Evolutionary conservation across 2,329 filamentous ascomycete species (phyloP), one percentile per base, ranked within the genome.

Genomic region (Trichoderma guizhouense): DNA sequence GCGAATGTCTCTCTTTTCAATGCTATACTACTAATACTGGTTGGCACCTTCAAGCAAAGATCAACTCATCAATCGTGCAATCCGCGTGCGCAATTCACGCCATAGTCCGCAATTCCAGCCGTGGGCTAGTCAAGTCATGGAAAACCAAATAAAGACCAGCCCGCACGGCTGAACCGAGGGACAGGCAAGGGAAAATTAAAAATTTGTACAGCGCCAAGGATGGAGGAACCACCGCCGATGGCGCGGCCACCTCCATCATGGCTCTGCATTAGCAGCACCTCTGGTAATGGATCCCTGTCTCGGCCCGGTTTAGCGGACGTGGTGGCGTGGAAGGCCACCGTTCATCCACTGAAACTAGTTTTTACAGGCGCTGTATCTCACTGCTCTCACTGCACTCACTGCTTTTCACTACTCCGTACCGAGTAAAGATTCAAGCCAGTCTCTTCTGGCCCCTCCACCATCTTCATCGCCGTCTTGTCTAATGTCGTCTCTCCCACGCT

Each of bases 251-350:
- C 28, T 28, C 34, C 34, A 32, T 14, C 30, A 7, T 15, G 18
- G 12, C 39, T 51, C 28, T 34, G 14, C n/a, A n/a, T 24, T 30
- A 39, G 36, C 34, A 36, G 34, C 5, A 34, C 30, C 11, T 36
- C 34, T 15, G 14, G 34, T 15, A 36, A 36, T 36, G 14, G 34
- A 39, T 18, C 36, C 39, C 18, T 61, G 55, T 69, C 36, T 61
- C 34, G 66, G 66, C 7, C 66, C 55, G 55, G 55, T 51, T 69
- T 51, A 61, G 66, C 57, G 26, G 66, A 60, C n/a, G 47, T 53
- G 36, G 28, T 34, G 66, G 36, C 66, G 51, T 21, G 6, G 30
- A 36, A 12, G 11, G 18, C 47, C 47, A 24, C 47, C 11, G 47
- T 24, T 53, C 47, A 53, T 9, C 21, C 47, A 53, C 47, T 53